These are phyloP conservation scores for Penicillium brasilianum DNA, from an alignment of 2,329 filamentous ascomycete species.

Conservation along the genomic window DNA sequence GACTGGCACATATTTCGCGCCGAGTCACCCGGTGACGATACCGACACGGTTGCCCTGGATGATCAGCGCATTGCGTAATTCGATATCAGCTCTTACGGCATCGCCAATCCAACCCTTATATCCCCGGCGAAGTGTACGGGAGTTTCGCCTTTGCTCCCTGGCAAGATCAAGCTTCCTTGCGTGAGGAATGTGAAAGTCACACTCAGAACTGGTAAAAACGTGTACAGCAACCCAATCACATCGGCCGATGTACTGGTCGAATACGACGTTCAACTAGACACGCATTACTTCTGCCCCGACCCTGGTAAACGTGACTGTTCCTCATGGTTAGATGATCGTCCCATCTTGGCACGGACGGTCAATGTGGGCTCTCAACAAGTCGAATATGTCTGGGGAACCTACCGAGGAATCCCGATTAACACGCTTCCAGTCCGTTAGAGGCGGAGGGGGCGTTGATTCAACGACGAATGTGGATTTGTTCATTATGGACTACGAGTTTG, in stretches of 20 bases:
- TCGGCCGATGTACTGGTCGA: background rate
- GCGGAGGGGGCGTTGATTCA: background rate
- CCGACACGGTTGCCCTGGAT: background rate
- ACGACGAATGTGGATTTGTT: background rate
- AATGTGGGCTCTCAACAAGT: slow-evolving; percentile 3
- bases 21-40: background rate
- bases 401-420: background rate
- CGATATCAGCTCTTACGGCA: background rate
- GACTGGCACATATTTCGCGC: background rate
- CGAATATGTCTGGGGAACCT: no score
- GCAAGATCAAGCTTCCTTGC: slow-evolving; percentile 2
- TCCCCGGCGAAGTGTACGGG: background rate
- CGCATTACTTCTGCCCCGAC: background rate
- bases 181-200: background rate
- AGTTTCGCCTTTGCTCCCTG: background rate
- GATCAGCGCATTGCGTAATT: background rate
- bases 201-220: background rate
- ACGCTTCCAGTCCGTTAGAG: slow-evolving; percentile 2
- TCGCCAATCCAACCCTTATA: background rate
- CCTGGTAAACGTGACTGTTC: background rate
- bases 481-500: background rate
- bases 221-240: background rate
- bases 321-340: slow-evolving; percentile 1
- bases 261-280: background rate
- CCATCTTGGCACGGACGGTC: background rate